Evolutionary conservation across 2,329 filamentous ascomycete genomes (phyloP), one percentile per base, ranked within the genome.

Genomic region (Fusarium musae): DNA sequence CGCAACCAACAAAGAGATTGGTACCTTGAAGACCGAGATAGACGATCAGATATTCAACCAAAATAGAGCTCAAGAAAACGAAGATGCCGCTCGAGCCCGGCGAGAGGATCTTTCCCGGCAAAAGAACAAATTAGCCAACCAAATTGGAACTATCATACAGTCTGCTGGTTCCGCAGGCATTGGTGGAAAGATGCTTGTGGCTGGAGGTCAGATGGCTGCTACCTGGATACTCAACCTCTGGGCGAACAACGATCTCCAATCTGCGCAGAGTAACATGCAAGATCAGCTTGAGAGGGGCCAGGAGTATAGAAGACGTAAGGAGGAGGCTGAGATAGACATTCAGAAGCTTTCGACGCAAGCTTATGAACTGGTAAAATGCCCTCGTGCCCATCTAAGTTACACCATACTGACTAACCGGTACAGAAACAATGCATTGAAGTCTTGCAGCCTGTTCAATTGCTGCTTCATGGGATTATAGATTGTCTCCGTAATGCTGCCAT

Each of bases 191-290:
- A 42, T 56, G 52, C 37, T 56, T 1, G 12, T 56, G 26, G 52
- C 37, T 43, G 52, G 52, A 56, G 52, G 52, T 23, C 52, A 43
- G 26, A n/a, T 56, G 52, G 52, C 52, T 6, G 52, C 52, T 43
- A 30, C 52, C 3, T 43, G 52, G 52, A 42, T 56, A 43, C 36
- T 43, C 6, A 56, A 43, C 21, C 52, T 42, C 26, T 56, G 52
- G 52, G 37, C 52, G 37, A 43, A 28, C 26, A 56, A 56, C 6
- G 52, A 56, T 56, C 37, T 56, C 6, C 52, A 56, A 56, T 42
- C 52, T 15, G 52, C 52, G 11, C 52, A 56, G 36, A 56, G 26
- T 9, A 56, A 56, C 52, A 43, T 56, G 52, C 52, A 56, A 56
- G 36, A 56, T n/a, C 52, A 56, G 26, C 37, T 56, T 19, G 52